Evolutionary conservation across 2,329 filamentous ascomycete genomes (phyloP).

Genomic region (Paraphaeosphaeria sporulosa): DNA sequence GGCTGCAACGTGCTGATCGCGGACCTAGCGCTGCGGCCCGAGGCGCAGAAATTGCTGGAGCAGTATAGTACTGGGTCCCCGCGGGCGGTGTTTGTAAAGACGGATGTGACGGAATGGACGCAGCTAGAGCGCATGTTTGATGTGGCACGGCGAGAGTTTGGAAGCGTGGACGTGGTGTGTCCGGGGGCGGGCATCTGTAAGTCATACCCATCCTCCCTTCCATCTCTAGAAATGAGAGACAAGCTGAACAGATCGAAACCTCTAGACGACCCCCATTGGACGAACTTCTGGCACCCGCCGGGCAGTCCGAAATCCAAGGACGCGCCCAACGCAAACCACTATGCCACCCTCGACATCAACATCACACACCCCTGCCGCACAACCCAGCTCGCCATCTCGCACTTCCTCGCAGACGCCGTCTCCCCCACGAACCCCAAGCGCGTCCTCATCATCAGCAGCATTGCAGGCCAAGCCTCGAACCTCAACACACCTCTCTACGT

Average conservation of each 20-base stretch:
- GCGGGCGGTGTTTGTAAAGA: slow-evolving; percentile 53
- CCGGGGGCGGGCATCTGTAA: slow-evolving; percentile 57
- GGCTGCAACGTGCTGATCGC: slow-evolving; percentile 59
- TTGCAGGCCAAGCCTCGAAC: slow-evolving; percentile 53
- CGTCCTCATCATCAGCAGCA: slow-evolving; percentile 53
- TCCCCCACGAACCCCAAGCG: slow-evolving; percentile 53
- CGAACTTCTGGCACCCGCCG: slow-evolving; percentile 59
- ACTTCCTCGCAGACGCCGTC: slow-evolving; percentile 51
- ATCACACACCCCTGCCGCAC: slow-evolving; percentile 57
- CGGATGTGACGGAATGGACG: slow-evolving; percentile 51
- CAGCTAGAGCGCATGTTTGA: slow-evolving; percentile 45
- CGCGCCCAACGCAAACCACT: slow-evolving; percentile 31
- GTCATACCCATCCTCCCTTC: neutral
- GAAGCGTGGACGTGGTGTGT: slow-evolving; percentile 55
- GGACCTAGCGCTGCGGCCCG: slow-evolving; percentile 56
- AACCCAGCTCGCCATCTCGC: slow-evolving; percentile 57
- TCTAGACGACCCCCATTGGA: slow-evolving; percentile 55
- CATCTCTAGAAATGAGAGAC: neutral
- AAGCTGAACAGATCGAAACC: neutral
- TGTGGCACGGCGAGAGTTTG: slow-evolving; percentile 38
- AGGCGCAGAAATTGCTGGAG: slow-evolving; percentile 54
- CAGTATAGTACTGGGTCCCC: slow-evolving; percentile 38
- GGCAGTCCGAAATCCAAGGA: slow-evolving; percentile 49
- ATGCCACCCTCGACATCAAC: slow-evolving; percentile 55
- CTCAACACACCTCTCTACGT: slow-evolving; percentile 54